Percentiles rank a stretch among this genome's conserved stretches.
Conservation (phyloP, 495 filamentous ascomycete species). For the Acidiella bohemica region DNA sequence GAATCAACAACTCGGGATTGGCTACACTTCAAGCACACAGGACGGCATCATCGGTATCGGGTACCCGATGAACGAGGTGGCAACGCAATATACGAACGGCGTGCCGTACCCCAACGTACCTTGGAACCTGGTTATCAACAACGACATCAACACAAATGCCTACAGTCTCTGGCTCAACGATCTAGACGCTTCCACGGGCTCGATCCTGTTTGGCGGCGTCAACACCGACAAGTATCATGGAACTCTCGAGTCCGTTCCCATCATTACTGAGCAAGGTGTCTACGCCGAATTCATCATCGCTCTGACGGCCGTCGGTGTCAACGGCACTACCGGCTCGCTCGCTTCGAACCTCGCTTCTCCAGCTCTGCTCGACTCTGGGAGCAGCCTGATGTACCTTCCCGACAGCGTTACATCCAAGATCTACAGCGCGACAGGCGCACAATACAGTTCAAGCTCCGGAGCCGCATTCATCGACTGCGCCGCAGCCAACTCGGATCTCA, state of each 20-base stretch:
- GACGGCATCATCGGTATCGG: conserved; percentile 87
- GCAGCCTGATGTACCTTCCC: conserved; percentile 78
- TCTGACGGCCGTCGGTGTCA: conserved; percentile 48
- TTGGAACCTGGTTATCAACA: conserved; percentile 53
- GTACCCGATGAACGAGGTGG: conserved; percentile 71
- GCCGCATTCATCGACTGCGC: conserved; percentile 63
- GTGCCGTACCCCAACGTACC: conserved; percentile 67
- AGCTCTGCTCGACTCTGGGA: conserved; percentile 83
- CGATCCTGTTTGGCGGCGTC: conserved; percentile 84
- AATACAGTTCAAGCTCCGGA: conserved; percentile 44
- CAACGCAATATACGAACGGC: conserved; percentile 46
- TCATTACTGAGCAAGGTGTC: conserved; percentile 32
- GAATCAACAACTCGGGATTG: conserved; percentile 74
- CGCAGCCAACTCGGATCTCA: conserved; percentile 40
- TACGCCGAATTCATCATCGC: conserved; percentile 74
- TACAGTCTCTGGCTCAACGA: conserved; percentile 88
- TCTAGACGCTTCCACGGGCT: conserved; percentile 51
- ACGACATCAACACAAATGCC: conserved; percentile 62
- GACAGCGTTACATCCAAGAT: conserved; percentile 49
- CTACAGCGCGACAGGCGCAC: conserved; percentile 49
- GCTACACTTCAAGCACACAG: conserved; percentile 53
- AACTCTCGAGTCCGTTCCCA: conserved; percentile 58
- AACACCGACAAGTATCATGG: conserved; percentile 69
- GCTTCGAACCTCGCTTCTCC: conserved; percentile 46
- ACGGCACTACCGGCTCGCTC: conserved; percentile 35